Percentiles rank a stretch among this genome's conserved stretches.
Evolutionary conservation across 257 asterid genomes (phyloP).

Genomic region (Ballota nigra): DNA sequence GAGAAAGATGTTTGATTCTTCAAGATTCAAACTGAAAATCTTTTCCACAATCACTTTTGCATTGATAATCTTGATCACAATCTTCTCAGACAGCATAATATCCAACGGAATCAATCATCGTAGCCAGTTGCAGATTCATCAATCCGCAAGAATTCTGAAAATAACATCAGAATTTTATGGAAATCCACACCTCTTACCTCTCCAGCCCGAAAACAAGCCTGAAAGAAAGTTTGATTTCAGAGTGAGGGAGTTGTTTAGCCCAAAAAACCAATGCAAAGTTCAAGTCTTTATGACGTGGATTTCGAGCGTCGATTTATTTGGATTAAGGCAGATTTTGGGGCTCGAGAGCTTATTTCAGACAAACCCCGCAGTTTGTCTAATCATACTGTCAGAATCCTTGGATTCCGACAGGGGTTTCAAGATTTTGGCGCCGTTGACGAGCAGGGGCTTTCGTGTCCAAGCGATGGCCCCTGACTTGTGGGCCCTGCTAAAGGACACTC

Average conservation of each 20-base stretch:
- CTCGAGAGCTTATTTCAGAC: slow-evolving; percentile 54
- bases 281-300: slow-evolving; percentile 63
- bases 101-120: slow-evolving; percentile 14
- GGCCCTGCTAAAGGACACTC: slow-evolving; percentile 43
- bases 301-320: slow-evolving; percentile 28
- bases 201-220: slow-evolving; percentile 17
- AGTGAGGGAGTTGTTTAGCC: slow-evolving; percentile 22
- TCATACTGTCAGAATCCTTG: slow-evolving; percentile 52
- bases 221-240: slow-evolving; percentile 29
- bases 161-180: slow-evolving; percentile 19
- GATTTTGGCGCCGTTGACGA: slow-evolving; percentile 41
- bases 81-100: slow-evolving; percentile 25
- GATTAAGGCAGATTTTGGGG: slow-evolving; percentile 42
- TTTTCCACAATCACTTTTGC: slow-evolving; percentile 37
- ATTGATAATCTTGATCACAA: slow-evolving; percentile 28
- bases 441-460: slow-evolving; percentile 37
- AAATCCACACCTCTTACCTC: neutral
- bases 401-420: slow-evolving; percentile 43
- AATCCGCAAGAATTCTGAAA: slow-evolving; percentile 2
- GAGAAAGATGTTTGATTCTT: slow-evolving; percentile 34
- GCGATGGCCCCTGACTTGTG: slow-evolving; percentile 43
- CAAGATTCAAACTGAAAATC: slow-evolving; percentile 29
- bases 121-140: slow-evolving; percentile 23
- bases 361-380: slow-evolving; percentile 49
- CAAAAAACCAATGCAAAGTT: slow-evolving; percentile 29